phyloP scores from a whole-genome alignment of 2,329 filamentous ascomycete genomes.

The Xylariaceae sp. region DNA sequence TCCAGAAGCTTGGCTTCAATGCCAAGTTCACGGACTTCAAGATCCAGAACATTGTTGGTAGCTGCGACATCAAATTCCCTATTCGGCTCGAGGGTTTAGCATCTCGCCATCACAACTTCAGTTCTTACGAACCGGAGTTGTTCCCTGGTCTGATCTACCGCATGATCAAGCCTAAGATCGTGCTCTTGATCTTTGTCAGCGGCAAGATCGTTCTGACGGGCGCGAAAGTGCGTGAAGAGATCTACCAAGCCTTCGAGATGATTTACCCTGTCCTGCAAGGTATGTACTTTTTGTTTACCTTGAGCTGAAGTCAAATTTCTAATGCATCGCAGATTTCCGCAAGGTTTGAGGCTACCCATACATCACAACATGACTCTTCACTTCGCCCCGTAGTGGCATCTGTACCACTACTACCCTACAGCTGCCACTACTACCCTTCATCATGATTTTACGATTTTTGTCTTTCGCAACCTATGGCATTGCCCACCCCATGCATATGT shows the following conservation, averaged over 20 bases:
- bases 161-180: conserved; percentile 99
- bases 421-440: conserved; percentile 30
- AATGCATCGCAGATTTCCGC: conserved; percentile 52
- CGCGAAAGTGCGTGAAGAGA: conserved; percentile 97
- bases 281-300: conserved; percentile 44
- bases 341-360: conserved; percentile 49
- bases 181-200: conserved; percentile 95
- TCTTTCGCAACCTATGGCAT: conserved; percentile 16
- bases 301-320: not conserved
- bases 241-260: conserved; percentile 95
- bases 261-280: conserved; percentile 95
- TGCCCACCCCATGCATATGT: not conserved
- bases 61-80: conserved; percentile 99
- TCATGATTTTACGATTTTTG: conserved; percentile 37
- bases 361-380: conserved; percentile 12
- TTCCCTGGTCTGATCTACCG: conserved; percentile 99
- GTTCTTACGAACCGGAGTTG: conserved; percentile 96
- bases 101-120: conserved; percentile 98
- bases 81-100: conserved; percentile 95
- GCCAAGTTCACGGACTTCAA: conserved; percentile 99
- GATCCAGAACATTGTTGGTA: conserved; percentile 99
- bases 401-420: conserved; percentile 33
- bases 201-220: conserved; percentile 98
- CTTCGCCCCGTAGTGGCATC: conserved; percentile 14
- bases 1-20: conserved; percentile 99